Evolutionary conservation across 108 stramenopile genomes (phyloP).

Genomic region (Nitzschia sp.): DNA sequence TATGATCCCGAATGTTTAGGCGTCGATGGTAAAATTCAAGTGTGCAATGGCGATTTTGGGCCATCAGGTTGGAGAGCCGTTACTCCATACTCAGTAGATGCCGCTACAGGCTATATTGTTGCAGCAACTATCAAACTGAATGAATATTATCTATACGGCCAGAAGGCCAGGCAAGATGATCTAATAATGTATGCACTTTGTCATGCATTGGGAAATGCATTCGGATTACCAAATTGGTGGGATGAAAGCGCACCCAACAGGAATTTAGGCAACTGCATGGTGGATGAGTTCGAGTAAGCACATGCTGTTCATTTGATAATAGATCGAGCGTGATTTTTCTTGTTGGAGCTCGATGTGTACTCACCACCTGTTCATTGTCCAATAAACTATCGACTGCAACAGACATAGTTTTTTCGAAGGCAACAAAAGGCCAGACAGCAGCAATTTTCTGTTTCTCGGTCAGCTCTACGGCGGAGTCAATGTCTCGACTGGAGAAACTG

Average conservation of each 20-base stretch:
- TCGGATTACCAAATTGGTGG: constrained; percentile 71
- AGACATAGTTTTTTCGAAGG: constrained; percentile 40
- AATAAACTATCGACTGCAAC: neutral
- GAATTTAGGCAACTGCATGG: constrained; percentile 76
- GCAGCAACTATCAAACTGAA: constrained; percentile 70
- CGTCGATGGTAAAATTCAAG: constrained; percentile 54
- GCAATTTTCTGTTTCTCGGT: constrained; percentile 62
- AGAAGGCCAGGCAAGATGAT: constrained; percentile 32
- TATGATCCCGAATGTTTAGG: constrained; percentile 51
- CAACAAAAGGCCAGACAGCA: constrained; percentile 63
- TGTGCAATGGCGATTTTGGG: constrained; percentile 85
- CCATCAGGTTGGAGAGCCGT: constrained; percentile 78
- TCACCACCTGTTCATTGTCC: neutral
- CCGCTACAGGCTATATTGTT: constrained; percentile 54
- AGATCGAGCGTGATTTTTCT: too few species aligned
- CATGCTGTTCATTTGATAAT: neutral
- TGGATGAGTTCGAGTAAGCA: constrained; percentile 60
- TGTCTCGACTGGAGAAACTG: constrained; percentile 10
- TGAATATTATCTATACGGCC: constrained; percentile 67
- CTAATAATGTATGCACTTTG: constrained; percentile 76
- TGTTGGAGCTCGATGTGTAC: neutral
- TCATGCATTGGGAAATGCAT: constrained; percentile 62
- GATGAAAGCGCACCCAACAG: constrained; percentile 80
- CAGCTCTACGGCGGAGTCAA: constrained; percentile 67
- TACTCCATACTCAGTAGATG: constrained; percentile 53